Conservation (phyloP, 2,329 filamentous ascomycete genomes). For the Alternaria arbusti region DNA sequence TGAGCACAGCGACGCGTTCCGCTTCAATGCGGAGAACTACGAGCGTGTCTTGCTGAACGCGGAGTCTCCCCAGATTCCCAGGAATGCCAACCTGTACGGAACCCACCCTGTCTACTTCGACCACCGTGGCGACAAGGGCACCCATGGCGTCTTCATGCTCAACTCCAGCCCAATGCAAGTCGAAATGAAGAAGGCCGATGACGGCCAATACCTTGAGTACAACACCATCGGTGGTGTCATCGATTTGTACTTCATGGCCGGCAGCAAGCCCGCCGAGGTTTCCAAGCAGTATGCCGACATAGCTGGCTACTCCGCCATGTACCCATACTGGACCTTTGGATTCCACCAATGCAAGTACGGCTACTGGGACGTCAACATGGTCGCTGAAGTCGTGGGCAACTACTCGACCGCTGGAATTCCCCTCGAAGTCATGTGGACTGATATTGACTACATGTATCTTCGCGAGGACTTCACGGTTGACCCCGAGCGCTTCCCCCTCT, state of each 20-base stretch:
- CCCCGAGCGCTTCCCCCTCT: conserved; percentile 66
- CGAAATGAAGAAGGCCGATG: conserved; percentile 68
- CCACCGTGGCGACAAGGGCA: conserved; percentile 61
- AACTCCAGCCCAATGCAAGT: conserved; percentile 67
- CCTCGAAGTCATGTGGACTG: conserved; percentile 75
- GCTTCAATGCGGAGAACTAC: conserved; percentile 71
- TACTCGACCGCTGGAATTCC: conserved; percentile 71
- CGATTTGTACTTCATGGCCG: conserved; percentile 65
- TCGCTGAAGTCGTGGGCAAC: conserved; percentile 72
- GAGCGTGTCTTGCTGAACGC: conserved; percentile 73
- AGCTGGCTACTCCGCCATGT: conserved; percentile 57
- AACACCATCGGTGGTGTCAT: conserved; percentile 78
- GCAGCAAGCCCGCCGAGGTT: conserved; percentile 55
- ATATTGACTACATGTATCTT: conserved; percentile 72
- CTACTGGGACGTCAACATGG: conserved; percentile 65
- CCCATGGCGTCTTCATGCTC: conserved; percentile 47
- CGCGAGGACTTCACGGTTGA: conserved; percentile 70
- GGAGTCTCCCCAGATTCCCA: conserved; percentile 68
- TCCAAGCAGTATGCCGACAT: conserved; percentile 59
- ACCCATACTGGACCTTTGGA: conserved; percentile 61
- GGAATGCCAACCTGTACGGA: conserved; percentile 72
- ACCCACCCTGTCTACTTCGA: conserved; percentile 78
- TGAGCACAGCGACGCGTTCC: conserved; percentile 75
- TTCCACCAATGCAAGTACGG: conserved; percentile 62
- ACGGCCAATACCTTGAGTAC: conserved; percentile 76